These are phyloP conservation scores for Carex myosuroides DNA, from an alignment of 176 grass and related monocot genomes.

Conservation along the genomic window DNA sequence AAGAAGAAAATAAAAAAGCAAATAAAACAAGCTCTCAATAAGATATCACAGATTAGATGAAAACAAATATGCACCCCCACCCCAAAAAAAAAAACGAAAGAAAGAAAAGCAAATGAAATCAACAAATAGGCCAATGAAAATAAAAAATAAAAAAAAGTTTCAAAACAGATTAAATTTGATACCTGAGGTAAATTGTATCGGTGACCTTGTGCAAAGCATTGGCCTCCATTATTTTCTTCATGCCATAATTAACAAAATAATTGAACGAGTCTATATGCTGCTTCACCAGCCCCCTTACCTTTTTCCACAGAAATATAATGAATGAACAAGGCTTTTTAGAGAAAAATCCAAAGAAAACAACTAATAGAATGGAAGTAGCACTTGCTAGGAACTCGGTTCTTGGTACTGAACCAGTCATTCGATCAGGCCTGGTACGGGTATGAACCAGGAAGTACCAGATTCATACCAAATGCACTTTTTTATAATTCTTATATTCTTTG, in stretches of 20 bases:
- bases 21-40: neutral
- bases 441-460: too few relatives aligned
- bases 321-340: neutral
- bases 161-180: neutral
- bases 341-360: neutral
- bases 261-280: constrained; percentile 86
- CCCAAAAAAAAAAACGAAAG: neutral
- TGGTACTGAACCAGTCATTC: too few relatives aligned
- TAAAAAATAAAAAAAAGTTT: neutral
- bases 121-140: neutral
- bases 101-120: neutral
- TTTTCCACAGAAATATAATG: neutral
- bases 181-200: constrained; percentile 54
- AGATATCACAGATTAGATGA: neutral
- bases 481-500: too few relatives aligned
- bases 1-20: neutral
- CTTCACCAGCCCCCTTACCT: constrained; percentile 85
- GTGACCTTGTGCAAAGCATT: constrained; percentile 48
- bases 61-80: neutral
- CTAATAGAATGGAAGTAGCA: neutral
- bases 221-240: constrained; percentile 65
- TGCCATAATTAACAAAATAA: constrained; percentile 67
- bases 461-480: too few relatives aligned
- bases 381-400: neutral
- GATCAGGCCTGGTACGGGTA: too few relatives aligned